phyloP scores from a whole-genome alignment of 371 early-diverging fungal genomes.

The Basidiobolus heterosporus region DNA sequence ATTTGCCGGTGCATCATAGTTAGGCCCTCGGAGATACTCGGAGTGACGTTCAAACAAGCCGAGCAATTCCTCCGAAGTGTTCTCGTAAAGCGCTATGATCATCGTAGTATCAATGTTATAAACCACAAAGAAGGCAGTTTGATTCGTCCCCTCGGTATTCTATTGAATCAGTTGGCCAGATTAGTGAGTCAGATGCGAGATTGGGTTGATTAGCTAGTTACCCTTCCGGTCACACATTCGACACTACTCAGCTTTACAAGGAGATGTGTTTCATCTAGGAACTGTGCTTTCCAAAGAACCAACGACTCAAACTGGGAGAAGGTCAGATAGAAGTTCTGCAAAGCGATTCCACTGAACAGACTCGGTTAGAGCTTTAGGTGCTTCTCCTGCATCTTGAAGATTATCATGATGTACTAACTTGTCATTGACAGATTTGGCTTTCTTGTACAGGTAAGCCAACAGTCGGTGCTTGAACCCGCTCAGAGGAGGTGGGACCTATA shows the following conservation, averaged over 20 bases:
- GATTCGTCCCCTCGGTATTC: conserved; percentile 17
- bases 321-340: conserved; percentile 33
- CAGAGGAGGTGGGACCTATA: conserved; percentile 1
- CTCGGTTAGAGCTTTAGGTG: too few relatives aligned
- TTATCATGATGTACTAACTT: conserved; percentile 7
- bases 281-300: conserved; percentile 41
- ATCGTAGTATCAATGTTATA: conserved; percentile 26
- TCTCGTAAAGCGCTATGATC: conserved; percentile 34
- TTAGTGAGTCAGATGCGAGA: too few relatives aligned
- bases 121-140: conserved; percentile 34
- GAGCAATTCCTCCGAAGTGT: conserved; percentile 28
- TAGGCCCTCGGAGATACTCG: conserved; percentile 20
- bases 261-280: conserved; percentile 26
- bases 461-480: conserved; percentile 45
- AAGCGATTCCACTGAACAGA: conserved; percentile 15
- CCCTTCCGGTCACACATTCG: conserved; percentile 24
- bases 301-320: conserved; percentile 29
- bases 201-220: too few relatives aligned
- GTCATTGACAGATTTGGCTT: conserved; percentile 20
- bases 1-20: conserved; percentile 17
- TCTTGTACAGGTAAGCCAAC: conserved; percentile 29
- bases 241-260: conserved; percentile 38
- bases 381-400: not conserved
- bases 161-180: too few relatives aligned
- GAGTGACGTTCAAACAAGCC: conserved; percentile 20